Base-by-base conservation (phyloP, 352 stramenopile species). In the Globisporangium perplexum region DNA sequence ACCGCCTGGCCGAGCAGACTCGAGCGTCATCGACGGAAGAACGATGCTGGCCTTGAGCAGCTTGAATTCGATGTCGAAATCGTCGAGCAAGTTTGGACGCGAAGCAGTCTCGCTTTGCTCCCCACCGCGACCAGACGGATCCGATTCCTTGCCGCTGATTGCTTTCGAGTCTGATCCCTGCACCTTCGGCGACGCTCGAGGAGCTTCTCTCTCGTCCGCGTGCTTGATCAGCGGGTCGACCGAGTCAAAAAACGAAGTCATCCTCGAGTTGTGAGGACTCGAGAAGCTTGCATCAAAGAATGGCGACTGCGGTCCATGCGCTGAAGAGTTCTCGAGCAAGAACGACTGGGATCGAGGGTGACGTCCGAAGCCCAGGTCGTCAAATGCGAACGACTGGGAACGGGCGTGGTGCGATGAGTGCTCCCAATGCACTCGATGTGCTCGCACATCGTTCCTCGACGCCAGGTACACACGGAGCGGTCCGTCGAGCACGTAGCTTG, bases 181-280 rank as follows among this genome's bases (percentile, higher is more conserved):
- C 7, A 28, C 4, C n/a, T 48, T 31, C 1, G 47, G 47, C 46
- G 31, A 20, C 33, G 35, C 26, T 33, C 18, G 36, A 26, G 7
- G 36, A 12, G 14, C 5, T 12, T 39, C 33, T 5, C 7, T 39
- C 33, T 39, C 33, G 14, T 18, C 33, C 7, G 33, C n/a, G n/a
- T 22, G 30, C 44, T 57, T 49, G 26, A 12, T 77, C 24, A 57
- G 68, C 10, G 57, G 55, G 58, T 86, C 72, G 12, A 86, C 52
- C 31, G 78, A 74, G 60, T 89, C 78, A 48, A 89, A 89, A 56
- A 87, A 89, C 26, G 76, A 76, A 14, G 78, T 87, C 30, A 61
- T 62, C 43, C 41, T 62, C 47, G 69, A 59, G 15, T 26, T 23
- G 20, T 24, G 59, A 12, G 59, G 59, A 49, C 59, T 65, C 41